A percentile compares a stretch with the other conserved stretches of the same genome.
These are phyloP conservation scores for Ammopiptanthus mongolicus DNA, from an alignment of 306 rosid genomes.

Conservation along the genomic window DNA sequence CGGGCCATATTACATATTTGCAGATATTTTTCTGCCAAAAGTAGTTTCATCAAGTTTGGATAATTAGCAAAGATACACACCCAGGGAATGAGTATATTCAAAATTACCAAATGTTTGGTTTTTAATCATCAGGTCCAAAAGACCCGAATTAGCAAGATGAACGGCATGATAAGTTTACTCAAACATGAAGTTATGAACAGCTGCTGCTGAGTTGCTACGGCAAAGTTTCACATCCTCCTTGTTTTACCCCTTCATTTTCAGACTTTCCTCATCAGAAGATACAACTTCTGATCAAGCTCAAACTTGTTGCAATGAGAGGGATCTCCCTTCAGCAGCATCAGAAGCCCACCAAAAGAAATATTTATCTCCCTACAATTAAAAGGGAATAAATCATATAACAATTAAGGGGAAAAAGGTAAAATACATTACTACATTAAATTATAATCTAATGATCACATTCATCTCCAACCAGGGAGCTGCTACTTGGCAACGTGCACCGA, in stretches of 20 bases:
- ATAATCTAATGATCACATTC: conserved; percentile 1
- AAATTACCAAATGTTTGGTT: conserved; percentile 13
- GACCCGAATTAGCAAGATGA: neutral
- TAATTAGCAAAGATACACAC: neutral
- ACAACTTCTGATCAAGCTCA: conserved; percentile 73
- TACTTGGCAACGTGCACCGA: neutral
- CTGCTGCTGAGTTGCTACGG: neutral
- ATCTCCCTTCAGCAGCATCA: conserved; percentile 89
- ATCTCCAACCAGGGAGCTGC: conserved; percentile 1
- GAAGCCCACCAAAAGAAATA: conserved; percentile 91
- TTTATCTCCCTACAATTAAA: conserved; percentile 57
- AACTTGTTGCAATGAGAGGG: conserved; percentile 48
- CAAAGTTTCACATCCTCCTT: conserved; percentile 31
- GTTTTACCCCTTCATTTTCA: conserved; percentile 24
- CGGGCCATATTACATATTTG: neutral
- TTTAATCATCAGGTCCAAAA: neutral
- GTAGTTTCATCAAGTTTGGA: neutral
- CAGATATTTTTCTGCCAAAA: neutral
- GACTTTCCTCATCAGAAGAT: conserved; percentile 82
- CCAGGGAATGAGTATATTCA: neutral
- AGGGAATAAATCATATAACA: neutral
- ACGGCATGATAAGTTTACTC: neutral
- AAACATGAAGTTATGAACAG: neutral
- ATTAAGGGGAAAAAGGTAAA: neutral
- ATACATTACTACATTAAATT: neutral